These are phyloP conservation scores for Tetrapisispora nanseiensis DNA, from an alignment of 805 yeast genomes.

Conservation along the genomic window DNA sequence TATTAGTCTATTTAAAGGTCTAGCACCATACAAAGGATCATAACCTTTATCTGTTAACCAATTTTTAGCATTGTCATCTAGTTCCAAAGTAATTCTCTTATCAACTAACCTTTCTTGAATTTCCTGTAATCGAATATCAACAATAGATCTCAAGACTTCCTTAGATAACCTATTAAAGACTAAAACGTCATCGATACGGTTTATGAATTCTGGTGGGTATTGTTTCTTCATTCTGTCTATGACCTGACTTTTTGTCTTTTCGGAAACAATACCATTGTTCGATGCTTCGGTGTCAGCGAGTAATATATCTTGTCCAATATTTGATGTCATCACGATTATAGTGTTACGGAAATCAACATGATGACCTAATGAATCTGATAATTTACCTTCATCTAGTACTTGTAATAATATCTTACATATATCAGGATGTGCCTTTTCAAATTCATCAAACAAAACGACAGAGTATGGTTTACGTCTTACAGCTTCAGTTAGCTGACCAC, in stretches of 20 bases:
- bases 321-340: conserved; percentile 91
- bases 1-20: conserved; percentile 86
- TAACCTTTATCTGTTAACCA: conserved; percentile 83
- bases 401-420: conserved; percentile 84
- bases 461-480: conserved; percentile 92
- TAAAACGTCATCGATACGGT: conserved; percentile 87
- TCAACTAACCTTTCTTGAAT: conserved; percentile 69
- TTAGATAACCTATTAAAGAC: conserved; percentile 87
- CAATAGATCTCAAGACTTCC: conserved; percentile 62
- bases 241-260: conserved; percentile 46
- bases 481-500: conserved; percentile 94
- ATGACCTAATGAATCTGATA: conserved; percentile 92
- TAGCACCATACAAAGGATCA: conserved; percentile 87
- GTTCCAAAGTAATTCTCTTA: conserved; percentile 57
- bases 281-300: conserved; percentile 55
- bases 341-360: conserved; percentile 91
- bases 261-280: conserved; percentile 51
- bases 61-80: conserved; percentile 55
- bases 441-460: conserved; percentile 87
- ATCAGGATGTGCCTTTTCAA: conserved; percentile 95
- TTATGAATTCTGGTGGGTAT: conserved; percentile 93
- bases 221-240: conserved; percentile 54
- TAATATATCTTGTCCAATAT: conserved; percentile 87
- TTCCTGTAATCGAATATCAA: conserved; percentile 75
- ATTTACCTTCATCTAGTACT: conserved; percentile 88